phyloP scores from a whole-genome alignment of 169 alveolate species.

The Theileria orientalis region DNA sequence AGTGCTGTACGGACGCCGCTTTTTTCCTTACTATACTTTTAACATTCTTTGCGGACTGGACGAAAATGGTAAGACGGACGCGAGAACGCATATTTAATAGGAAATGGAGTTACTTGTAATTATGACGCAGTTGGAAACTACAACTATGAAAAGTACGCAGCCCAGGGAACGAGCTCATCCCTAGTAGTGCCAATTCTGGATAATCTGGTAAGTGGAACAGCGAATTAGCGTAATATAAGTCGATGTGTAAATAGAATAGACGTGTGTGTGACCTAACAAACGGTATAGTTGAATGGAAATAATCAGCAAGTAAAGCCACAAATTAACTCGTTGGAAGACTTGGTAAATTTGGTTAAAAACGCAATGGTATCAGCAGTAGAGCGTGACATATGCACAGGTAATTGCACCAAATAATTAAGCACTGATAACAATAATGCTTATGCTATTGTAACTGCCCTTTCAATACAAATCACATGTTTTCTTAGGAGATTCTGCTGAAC shows the following conservation, averaged over 20 bases:
- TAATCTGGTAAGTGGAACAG: slow-evolving; percentile 62
- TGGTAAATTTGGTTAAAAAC: slow-evolving; percentile 85
- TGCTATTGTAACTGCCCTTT: background rate
- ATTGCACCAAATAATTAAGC: background rate
- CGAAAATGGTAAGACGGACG: slow-evolving; percentile 77
- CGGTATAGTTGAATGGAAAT: slow-evolving; percentile 72
- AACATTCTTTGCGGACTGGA: slow-evolving; percentile 87
- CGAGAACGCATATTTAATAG: slow-evolving; percentile 3
- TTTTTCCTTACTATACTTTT: slow-evolving; percentile 92
- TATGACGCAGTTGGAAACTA: slow-evolving; percentile 93
- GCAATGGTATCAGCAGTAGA: slow-evolving; percentile 89
- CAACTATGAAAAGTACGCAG: slow-evolving; percentile 82
- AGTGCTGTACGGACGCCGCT: slow-evolving; percentile 88
- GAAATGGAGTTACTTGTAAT: slow-evolving; percentile 84
- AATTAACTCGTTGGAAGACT: slow-evolving; percentile 68
- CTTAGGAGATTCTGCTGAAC: slow-evolving; percentile 65
- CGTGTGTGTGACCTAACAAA: too few species aligned
- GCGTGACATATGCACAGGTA: slow-evolving; percentile 92
- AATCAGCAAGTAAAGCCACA: slow-evolving; percentile 47
- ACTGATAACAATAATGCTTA: background rate
- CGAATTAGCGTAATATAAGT: background rate
- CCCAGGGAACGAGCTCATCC: slow-evolving; percentile 89
- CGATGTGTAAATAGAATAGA: background rate
- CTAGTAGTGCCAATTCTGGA: slow-evolving; percentile 88
- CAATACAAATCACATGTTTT: background rate